Base-by-base conservation (phyloP, 2,329 filamentous ascomycete species). In the Hypomyces perniciosus region DNA sequence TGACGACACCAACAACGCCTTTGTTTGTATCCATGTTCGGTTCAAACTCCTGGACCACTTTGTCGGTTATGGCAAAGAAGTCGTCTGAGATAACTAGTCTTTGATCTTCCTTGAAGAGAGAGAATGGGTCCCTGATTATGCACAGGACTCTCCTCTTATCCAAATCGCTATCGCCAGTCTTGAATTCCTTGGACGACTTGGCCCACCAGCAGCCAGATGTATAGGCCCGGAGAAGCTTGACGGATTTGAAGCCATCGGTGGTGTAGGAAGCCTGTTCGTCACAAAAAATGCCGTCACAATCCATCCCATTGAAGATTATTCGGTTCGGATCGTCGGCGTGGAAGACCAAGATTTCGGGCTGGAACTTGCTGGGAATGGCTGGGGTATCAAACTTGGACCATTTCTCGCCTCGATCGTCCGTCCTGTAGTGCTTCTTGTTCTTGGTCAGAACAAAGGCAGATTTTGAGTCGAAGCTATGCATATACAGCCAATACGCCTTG, bases 181-280 rank as follows among this genome's bases (percentile, higher is more conserved):
- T 81, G 65, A 99, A 96, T 39, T 83, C 69, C 5, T 80, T 77
- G 9, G 87, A 83, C 10, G 83, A 81, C 63, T 89, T 89, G 46
- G 93, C 92, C 90, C 92, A 99, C 66, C 85, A 82, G 67, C 93
- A 99, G 54, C 86, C 85, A 44, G 81, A 76, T 2, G 88, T 88
- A 58, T 84, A 79, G 39, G 79, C 74, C 47, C 86, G 79, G 53
- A 96, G 76, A 5, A 76, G 69, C 57, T 86, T 78, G 46, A 82
- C 79, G 5, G 78, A 79, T 57, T 85, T 77, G 73, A 99, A 99
- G 57, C 89, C 89, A 68, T 97, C 86, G 10, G 78, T 84, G 3
- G 93, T 97, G 66, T 96, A 96, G 63, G 76, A 74, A 48, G 80
- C 73, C 52, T 79, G 69, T 62, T 85, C 81, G 54, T 79, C 73